phyloP scores from a whole-genome alignment of 2,329 filamentous ascomycete genomes.

The Furcasterigmium sp. region DNA sequence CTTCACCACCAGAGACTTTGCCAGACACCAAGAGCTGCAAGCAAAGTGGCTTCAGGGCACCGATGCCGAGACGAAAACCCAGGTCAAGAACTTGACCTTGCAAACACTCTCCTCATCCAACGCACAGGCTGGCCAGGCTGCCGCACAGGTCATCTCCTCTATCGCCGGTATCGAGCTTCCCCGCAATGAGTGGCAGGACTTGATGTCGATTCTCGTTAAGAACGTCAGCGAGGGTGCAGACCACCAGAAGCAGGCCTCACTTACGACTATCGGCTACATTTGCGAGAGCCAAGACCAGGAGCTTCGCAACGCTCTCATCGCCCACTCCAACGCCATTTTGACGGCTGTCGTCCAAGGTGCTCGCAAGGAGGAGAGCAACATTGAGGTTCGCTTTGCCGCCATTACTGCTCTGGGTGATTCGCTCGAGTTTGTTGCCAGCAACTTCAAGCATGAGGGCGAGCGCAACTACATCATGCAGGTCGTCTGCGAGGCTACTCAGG shows the following conservation, averaged over 20 bases:
- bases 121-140: conserved; percentile 77
- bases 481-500: conserved; percentile 97
- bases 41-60: conserved; percentile 87
- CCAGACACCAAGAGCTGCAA: conserved; percentile 84
- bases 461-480: conserved; percentile 99
- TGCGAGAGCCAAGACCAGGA: conserved; percentile 93
- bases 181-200: conserved; percentile 84
- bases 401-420: conserved; percentile 94
- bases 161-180: conserved; percentile 94
- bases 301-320: conserved; percentile 71
- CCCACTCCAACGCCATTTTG: conserved; percentile 94
- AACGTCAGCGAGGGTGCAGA: conserved; percentile 85
- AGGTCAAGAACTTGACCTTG: conserved; percentile 86
- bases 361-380: conserved; percentile 89
- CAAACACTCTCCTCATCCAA: conserved; percentile 79
- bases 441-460: conserved; percentile 98
- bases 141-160: conserved; percentile 91
- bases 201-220: conserved; percentile 84
- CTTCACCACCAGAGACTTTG: conserved; percentile 87
- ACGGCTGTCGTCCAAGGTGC: conserved; percentile 97
- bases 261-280: conserved; percentile 96
- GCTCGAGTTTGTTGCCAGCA: conserved; percentile 94
- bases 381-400: conserved; percentile 85
- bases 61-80: conserved; percentile 73
- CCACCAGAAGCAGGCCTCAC: conserved; percentile 87